These are phyloP conservation scores for Conoideocrella luteorostrata DNA, from an alignment of 2,329 filamentous ascomycete genomes.

Conservation along the genomic window DNA sequence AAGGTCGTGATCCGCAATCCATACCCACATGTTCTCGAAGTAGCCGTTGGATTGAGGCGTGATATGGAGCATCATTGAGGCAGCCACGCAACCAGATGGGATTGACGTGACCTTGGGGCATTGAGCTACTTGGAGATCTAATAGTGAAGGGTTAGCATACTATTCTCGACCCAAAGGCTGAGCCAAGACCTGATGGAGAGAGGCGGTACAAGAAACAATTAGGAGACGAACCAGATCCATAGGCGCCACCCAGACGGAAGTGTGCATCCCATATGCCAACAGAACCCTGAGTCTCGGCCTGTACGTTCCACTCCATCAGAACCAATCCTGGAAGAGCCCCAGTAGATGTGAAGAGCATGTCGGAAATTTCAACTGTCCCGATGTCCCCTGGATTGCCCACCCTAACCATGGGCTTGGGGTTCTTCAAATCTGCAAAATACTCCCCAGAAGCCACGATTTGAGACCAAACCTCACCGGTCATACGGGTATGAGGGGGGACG, in stretches of 20 bases:
- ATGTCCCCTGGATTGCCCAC: conserved; percentile 54
- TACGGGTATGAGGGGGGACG: conserved; percentile 25
- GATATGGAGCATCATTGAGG: conserved; percentile 46
- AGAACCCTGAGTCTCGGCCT: conserved; percentile 3
- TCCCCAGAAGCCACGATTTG: conserved; percentile 19
- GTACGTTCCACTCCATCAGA: conserved; percentile 60
- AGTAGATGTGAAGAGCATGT: conserved; percentile 60
- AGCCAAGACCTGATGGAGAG: too few species aligned
- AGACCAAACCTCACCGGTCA: conserved; percentile 31
- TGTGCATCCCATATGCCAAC: conserved; percentile 54
- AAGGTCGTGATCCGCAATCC: conserved; percentile 57
- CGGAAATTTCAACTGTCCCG: conserved; percentile 64
- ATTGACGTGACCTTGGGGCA: conserved; percentile 42
- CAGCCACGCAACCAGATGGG: conserved; percentile 51
- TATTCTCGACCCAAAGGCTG: too few species aligned
- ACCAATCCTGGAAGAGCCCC: conserved; percentile 62
- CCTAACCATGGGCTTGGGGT: conserved; percentile 57
- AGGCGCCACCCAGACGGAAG: conserved; percentile 63
- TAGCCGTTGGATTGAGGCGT: conserved; percentile 41
- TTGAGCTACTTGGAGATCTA: conserved; percentile 47
- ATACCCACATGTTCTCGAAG: conserved; percentile 54
- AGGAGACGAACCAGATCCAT: conserved; percentile 59
- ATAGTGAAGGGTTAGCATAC: too few species aligned
- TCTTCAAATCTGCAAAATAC: conserved; percentile 11
- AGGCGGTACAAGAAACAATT: too few species aligned